A percentile compares a stretch with the other conserved stretches of the same genome.
These are phyloP conservation scores for Sporothrix schenckii DNA, from an alignment of 2,329 filamentous ascomycete genomes.

Conservation along the genomic window DNA sequence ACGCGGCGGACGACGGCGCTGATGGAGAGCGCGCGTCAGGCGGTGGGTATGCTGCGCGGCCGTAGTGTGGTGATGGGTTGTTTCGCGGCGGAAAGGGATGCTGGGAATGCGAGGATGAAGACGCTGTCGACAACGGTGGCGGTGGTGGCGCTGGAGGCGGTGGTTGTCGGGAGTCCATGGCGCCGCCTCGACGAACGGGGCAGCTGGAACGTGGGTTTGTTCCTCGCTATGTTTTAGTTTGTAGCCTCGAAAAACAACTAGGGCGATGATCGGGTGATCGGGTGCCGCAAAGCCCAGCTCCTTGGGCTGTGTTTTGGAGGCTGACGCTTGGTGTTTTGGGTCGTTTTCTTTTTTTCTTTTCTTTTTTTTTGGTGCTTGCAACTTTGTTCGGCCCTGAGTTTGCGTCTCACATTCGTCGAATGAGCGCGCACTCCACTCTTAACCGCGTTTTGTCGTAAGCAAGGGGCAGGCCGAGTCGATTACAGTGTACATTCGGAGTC, in stretches of 20 bases:
- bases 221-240: constrained; percentile 11
- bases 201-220: constrained; percentile 6
- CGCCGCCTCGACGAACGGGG: constrained; percentile 31
- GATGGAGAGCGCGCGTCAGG: constrained; percentile 37
- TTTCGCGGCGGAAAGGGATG: constrained; percentile 43
- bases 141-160: constrained; percentile 38
- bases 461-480: constrained; percentile 12
- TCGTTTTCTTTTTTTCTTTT: not conserved
- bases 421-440: constrained; percentile 27
- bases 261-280: not conserved
- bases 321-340: not conserved
- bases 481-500: not conserved
- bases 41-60: constrained; percentile 40
- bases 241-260: constrained; percentile 5
- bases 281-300: constrained; percentile 17
- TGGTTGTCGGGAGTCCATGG: constrained; percentile 46
- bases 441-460: constrained; percentile 25
- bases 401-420: constrained; percentile 29
- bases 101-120: constrained; percentile 34
- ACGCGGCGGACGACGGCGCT: constrained; percentile 37
- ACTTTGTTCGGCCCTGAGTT: constrained; percentile 13
- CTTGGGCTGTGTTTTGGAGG: not conserved
- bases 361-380: not conserved
- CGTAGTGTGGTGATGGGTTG: constrained; percentile 43
- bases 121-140: constrained; percentile 28